Percentiles rank a stretch among this genome's conserved stretches.
Conservation (phyloP, 2,329 filamentous ascomycete genomes). For the Arthroderma sp. region DNA sequence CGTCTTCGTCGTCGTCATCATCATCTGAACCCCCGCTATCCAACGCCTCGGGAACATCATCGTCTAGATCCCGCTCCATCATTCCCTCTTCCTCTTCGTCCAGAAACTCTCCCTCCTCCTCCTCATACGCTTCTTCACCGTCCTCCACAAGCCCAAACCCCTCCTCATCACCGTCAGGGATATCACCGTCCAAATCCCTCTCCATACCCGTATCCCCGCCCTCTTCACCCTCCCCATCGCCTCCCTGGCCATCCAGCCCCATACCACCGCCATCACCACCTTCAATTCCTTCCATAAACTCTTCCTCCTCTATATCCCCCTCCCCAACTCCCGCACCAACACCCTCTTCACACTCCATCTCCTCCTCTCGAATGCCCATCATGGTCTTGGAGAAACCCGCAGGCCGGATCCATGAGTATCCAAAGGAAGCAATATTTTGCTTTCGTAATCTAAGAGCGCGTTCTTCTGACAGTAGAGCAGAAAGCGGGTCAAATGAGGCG, state of each 20-base stretch:
- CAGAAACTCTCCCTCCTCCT: constrained; percentile 39
- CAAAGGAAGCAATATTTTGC: constrained; percentile 72
- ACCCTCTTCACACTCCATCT: constrained; percentile 76
- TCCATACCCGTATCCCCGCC: constrained; percentile 28
- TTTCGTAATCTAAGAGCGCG: constrained; percentile 63
- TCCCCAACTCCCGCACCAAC: constrained; percentile 62
- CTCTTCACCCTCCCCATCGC: constrained; percentile 54
- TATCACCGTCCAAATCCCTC: constrained; percentile 36
- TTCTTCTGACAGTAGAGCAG: constrained; percentile 64
- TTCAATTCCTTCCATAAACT: constrained; percentile 6
- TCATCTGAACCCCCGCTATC: constrained; percentile 19
- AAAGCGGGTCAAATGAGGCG: constrained; percentile 48
- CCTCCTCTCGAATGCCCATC: constrained; percentile 80
- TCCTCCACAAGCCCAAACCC: constrained; percentile 28
- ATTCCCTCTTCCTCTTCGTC: constrained; percentile 25
- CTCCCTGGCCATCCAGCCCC: constrained; percentile 28
- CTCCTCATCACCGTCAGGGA: constrained; percentile 31
- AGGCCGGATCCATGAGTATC: constrained; percentile 79
- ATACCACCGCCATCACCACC: constrained; percentile 22
- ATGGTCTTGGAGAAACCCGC: constrained; percentile 81
- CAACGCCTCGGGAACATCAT: constrained; percentile 8
- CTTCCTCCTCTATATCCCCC: constrained; percentile 53
- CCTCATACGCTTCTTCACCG: constrained; percentile 42
- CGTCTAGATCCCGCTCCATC: constrained; percentile 13
- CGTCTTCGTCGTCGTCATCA: constrained; percentile 27